Conservation (phyloP, 2,329 filamentous ascomycete genomes). For the Exophiala lecanii-corni region DNA sequence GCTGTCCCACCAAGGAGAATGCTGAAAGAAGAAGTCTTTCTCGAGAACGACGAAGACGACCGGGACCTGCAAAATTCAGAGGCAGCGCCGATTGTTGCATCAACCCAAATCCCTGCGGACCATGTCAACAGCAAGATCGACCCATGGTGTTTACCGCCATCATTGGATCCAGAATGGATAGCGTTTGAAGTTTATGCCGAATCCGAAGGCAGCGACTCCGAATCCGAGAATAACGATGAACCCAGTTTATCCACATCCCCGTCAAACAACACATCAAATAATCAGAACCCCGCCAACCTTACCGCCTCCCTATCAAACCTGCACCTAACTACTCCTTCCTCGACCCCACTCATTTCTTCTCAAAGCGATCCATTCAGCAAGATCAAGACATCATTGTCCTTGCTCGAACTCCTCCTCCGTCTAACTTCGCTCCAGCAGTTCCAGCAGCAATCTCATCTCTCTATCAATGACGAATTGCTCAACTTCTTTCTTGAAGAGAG, state of each 20-base stretch:
- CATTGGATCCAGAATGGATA: slow-evolving; percentile 85
- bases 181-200: slow-evolving; percentile 80
- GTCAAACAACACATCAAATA: slow-evolving; percentile 17
- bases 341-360: slow-evolving; percentile 3
- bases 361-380: slow-evolving; percentile 35
- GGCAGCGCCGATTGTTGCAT: background rate
- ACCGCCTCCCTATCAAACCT: slow-evolving; percentile 44
- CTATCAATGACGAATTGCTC: slow-evolving; percentile 82
- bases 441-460: slow-evolving; percentile 81
- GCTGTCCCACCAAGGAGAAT: slow-evolving; percentile 59
- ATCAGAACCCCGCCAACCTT: slow-evolving; percentile 35
- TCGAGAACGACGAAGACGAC: slow-evolving; percentile 32
- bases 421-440: slow-evolving; percentile 86
- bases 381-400: slow-evolving; percentile 66
- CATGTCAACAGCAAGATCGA: slow-evolving; percentile 30
- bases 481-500: slow-evolving; percentile 78
- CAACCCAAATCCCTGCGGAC: slow-evolving; percentile 16
- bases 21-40: slow-evolving; percentile 42
- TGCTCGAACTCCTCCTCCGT: slow-evolving; percentile 83
- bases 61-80: slow-evolving; percentile 11
- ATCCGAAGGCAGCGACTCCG: slow-evolving; percentile 28
- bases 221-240: slow-evolving; percentile 21
- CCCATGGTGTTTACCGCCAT: slow-evolving; percentile 61
- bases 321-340: slow-evolving; percentile 33
- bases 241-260: slow-evolving; percentile 11